phyloP scores from a whole-genome alignment of 768 basidiomycete species.

The Pisolithus microcarpus region DNA sequence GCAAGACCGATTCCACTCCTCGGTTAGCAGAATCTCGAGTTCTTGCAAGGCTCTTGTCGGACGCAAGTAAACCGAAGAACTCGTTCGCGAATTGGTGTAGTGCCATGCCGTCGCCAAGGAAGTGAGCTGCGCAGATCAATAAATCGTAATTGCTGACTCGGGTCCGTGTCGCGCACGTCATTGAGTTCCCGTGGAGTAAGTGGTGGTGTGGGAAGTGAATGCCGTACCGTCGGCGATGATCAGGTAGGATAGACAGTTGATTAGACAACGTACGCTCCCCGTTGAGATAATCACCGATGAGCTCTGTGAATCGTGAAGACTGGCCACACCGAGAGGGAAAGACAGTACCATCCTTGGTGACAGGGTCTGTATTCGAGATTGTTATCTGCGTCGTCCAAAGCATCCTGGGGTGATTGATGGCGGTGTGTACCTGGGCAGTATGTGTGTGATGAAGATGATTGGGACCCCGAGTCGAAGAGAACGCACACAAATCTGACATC shows the following conservation, averaged over 20 bases:
- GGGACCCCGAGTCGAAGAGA: not conserved
- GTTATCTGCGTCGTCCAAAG: slow-evolving; percentile 40
- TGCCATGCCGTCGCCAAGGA: slow-evolving; percentile 83
- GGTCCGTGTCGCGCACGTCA: slow-evolving; percentile 6
- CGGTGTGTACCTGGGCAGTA: slow-evolving; percentile 35
- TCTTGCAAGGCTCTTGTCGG: slow-evolving; percentile 22
- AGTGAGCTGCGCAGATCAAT: slow-evolving; percentile 72
- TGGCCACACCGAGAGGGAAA: not conserved
- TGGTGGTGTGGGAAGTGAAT: slow-evolving; percentile 27
- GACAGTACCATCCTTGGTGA: slow-evolving; percentile 49
- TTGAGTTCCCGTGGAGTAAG: slow-evolving; percentile 22
- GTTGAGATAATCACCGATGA: slow-evolving; percentile 69
- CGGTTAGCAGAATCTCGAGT: slow-evolving; percentile 21
- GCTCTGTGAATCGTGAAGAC: slow-evolving; percentile 28
- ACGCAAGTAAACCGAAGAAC: slow-evolving; percentile 59
- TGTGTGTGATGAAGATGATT: not conserved
- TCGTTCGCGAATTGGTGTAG: slow-evolving; percentile 78
- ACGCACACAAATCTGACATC: slow-evolving; percentile 65
- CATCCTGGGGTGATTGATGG: slow-evolving; percentile 38
- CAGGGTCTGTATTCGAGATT: slow-evolving; percentile 44
- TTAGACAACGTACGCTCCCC: slow-evolving; percentile 68
- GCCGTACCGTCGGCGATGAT: slow-evolving; percentile 34
- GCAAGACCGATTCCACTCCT: slow-evolving; percentile 24
- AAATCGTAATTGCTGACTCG: slow-evolving; percentile 45
- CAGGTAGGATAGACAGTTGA: slow-evolving; percentile 58